Percentiles rank a stretch among this genome's conserved stretches.
Conservation (phyloP, 106 monocot genomes). For the Cymbidium sinense region DNA sequence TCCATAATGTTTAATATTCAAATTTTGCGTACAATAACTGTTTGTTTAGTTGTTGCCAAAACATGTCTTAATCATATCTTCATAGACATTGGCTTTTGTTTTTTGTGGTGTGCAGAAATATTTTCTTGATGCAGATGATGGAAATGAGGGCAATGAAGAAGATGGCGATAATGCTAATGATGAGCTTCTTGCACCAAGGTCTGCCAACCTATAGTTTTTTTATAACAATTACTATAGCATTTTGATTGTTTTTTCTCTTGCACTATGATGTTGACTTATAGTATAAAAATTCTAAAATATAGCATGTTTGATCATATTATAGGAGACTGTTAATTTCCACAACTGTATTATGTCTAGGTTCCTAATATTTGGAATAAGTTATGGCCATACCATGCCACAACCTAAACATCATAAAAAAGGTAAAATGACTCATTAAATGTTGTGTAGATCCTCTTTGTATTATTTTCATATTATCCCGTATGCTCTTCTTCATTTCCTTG, state of each 20-base stretch:
- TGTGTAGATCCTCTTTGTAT: neutral
- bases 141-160: constrained; percentile 38
- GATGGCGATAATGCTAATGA: constrained; percentile 25
- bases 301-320: neutral
- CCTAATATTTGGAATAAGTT: neutral
- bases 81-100: neutral
- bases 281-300: too few species aligned
- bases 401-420: neutral
- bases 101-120: constrained; percentile 43
- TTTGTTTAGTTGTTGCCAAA: neutral
- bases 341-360: neutral
- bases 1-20: neutral
- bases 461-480: neutral
- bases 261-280: neutral
- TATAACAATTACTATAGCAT: neutral
- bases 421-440: neutral
- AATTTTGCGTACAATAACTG: neutral
- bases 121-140: constrained; percentile 89
- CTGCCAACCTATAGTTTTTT: neutral
- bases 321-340: neutral
- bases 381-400: neutral
- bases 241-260: neutral
- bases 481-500: neutral
- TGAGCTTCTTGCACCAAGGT: constrained; percentile 39
- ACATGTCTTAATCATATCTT: neutral